These are phyloP conservation scores for Colletotrichum higginsianum DNA, from an alignment of 2,329 filamentous ascomycete species.

Conservation along the genomic window DNA sequence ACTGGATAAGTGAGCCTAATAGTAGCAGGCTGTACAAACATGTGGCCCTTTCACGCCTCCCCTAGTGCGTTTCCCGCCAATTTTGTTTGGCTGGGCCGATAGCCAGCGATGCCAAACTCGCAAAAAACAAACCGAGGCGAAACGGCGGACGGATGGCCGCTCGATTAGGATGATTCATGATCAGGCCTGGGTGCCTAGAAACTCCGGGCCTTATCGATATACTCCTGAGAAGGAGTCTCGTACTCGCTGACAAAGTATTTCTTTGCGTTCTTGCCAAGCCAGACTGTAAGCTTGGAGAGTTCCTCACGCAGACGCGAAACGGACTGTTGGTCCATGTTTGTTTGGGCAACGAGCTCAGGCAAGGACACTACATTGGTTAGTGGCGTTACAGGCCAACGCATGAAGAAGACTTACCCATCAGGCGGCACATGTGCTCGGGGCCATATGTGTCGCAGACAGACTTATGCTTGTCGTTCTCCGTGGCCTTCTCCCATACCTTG, in stretches of 20 bases:
- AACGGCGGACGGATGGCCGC: not conserved
- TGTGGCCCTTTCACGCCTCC: not conserved
- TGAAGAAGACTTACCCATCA: constrained; percentile 78
- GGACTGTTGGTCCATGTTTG: constrained; percentile 96
- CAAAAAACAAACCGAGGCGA: not conserved
- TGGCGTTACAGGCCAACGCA: constrained; percentile 15
- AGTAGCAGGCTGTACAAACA: constrained; percentile 3
- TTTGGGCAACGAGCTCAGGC: constrained; percentile 94
- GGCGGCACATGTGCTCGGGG: constrained; percentile 89
- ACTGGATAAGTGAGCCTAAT: constrained; percentile 14
- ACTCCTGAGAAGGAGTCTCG: constrained; percentile 79
- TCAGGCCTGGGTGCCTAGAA: constrained; percentile 50
- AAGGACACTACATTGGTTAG: constrained; percentile 78
- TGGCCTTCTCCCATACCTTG: constrained; percentile 75
- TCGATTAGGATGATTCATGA: not conserved
- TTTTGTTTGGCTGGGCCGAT: not conserved
- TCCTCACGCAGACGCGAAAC: constrained; percentile 92
- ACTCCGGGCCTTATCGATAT: constrained; percentile 76
- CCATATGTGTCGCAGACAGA: constrained; percentile 87
- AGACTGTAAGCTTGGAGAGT: constrained; percentile 86
- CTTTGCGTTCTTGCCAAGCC: constrained; percentile 83
- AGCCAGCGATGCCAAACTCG: not conserved
- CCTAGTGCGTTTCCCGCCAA: not conserved
- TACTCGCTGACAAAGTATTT: constrained; percentile 86
- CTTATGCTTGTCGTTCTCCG: constrained; percentile 78